These are phyloP conservation scores for slime mould (Dictyostelium discoideum) DNA, from an alignment of 78 protist species.

Conservation along the genomic window dicty_2.7 NC_007088.5:7391001-7391500, in stretches of 20 bases:
- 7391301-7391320: conserved; percentile 96
- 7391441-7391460: conserved; percentile 89
- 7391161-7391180: conserved; percentile 96
- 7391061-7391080: conserved; percentile 84
- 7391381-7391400: conserved; percentile 91
- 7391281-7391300: conserved; percentile 92
- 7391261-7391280: conserved; percentile 95
- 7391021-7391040: conserved; percentile 93
- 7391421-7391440: conserved; percentile 86
- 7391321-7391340: conserved; percentile 82
- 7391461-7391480: conserved; percentile 93
- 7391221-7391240: conserved; percentile 89
- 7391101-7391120: conserved; percentile 81
- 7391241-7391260: conserved; percentile 94
- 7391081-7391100: conserved; percentile 98
- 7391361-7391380: conserved; percentile 77
- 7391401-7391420: conserved; percentile 90
- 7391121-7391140: conserved; percentile 88
- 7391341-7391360: conserved; percentile 83
- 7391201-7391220: conserved; percentile 95
- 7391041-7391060: conserved; percentile 88
- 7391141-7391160: conserved; percentile 94
- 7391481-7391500: conserved; percentile 85
- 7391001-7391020: conserved; percentile 93
- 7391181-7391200: conserved; percentile 96